Evolutionary conservation across 192 early-diverging fungal species (phyloP).

Genomic region (Chytriomyces confervae): DNA sequence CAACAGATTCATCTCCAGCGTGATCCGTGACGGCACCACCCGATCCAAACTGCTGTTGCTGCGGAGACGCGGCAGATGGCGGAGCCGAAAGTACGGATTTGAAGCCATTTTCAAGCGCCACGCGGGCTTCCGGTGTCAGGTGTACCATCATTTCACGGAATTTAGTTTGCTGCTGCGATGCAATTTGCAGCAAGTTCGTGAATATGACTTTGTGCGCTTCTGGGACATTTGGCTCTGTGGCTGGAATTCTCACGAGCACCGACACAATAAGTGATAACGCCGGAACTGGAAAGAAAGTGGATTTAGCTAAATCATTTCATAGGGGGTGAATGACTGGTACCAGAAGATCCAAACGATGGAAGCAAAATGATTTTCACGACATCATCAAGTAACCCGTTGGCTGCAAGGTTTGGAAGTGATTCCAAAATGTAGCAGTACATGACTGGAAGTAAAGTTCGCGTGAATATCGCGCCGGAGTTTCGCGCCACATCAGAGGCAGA

Average conservation of each 20-base stretch:
- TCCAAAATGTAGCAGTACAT: constrained; percentile 3
- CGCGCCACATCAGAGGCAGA: neutral
- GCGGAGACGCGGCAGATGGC: neutral
- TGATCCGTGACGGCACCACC: neutral
- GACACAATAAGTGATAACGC: constrained; percentile 32
- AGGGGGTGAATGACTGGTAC: neutral
- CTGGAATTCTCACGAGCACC: constrained; percentile 19
- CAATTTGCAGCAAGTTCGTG: constrained; percentile 38
- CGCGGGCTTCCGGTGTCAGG: constrained; percentile 20
- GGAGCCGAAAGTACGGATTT: constrained; percentile 25
- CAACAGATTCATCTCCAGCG: neutral
- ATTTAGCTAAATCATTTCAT: neutral
- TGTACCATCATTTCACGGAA: constrained; percentile 36
- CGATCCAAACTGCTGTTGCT: neutral
- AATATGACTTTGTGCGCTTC: constrained; percentile 16
- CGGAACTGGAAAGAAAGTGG: neutral
- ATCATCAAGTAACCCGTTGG: constrained; percentile 18
- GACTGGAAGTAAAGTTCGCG: constrained; percentile 8
- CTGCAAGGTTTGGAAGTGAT: neutral
- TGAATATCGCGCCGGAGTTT: neutral
- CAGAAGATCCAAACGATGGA: constrained; percentile 24
- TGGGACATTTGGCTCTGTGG: neutral
- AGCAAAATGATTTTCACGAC: constrained; percentile 19
- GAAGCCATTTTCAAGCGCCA: constrained; percentile 38
- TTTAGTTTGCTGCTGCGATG: constrained; percentile 25